Conservation (phyloP, 2,329 filamentous ascomycete species). For the Gnomoniopsis smithogilvyi region DNA sequence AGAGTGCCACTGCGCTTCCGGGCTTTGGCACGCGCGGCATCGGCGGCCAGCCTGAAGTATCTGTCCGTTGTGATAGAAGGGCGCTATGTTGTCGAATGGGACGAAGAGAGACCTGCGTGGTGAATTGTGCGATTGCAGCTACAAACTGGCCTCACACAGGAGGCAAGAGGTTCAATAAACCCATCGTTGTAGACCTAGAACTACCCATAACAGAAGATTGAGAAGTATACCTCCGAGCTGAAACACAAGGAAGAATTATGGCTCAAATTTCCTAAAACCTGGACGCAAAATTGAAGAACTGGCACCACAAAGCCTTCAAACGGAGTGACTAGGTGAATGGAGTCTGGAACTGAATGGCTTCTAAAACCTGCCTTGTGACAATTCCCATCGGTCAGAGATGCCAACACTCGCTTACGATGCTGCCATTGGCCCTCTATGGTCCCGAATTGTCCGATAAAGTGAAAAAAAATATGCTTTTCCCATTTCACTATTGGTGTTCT, state of each 20-base stretch:
- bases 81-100: slow-evolving; percentile 40
- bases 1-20: slow-evolving; percentile 18
- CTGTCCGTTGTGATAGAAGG: slow-evolving; percentile 37
- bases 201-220: slow-evolving; percentile 53
- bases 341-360: too few species aligned
- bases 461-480: too few species aligned
- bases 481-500: neutral
- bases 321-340: too few species aligned
- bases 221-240: neutral
- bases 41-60: slow-evolving; percentile 35
- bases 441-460: too few species aligned
- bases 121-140: slow-evolving; percentile 76
- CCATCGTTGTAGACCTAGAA: slow-evolving; percentile 80
- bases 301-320: too few species aligned
- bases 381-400: too few species aligned
- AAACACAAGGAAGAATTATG: neutral
- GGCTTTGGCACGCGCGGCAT: slow-evolving; percentile 34
- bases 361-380: too few species aligned
- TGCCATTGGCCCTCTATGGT: too few species aligned
- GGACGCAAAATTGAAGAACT: neutral
- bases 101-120: slow-evolving; percentile 68
- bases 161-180: slow-evolving; percentile 68
- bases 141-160: slow-evolving; percentile 60
- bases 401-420: too few species aligned
- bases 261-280: neutral